These are phyloP conservation scores for Eleusine coracana DNA, from an alignment of 176 grass and related monocot genomes.

Conservation along the genomic window DNA sequence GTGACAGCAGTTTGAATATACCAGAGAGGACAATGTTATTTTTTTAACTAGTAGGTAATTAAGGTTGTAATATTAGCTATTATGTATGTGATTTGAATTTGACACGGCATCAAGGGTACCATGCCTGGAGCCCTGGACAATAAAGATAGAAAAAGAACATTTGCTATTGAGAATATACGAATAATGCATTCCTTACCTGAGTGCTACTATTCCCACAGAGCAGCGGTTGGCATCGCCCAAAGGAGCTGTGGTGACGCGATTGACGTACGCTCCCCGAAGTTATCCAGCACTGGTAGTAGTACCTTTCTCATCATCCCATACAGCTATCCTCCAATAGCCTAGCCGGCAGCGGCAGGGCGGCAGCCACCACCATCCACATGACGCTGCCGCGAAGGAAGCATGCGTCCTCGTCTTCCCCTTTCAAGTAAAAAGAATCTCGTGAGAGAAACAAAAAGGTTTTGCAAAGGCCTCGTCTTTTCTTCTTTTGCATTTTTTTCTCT, in stretches of 20 bases:
- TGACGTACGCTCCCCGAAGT: background rate
- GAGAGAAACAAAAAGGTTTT: background rate
- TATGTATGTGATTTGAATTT: background rate
- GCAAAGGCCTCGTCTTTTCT: background rate
- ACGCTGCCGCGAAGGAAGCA: slow-evolving; percentile 23
- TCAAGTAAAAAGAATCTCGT: slow-evolving; percentile 12
- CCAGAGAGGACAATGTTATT: background rate
- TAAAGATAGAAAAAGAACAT: background rate
- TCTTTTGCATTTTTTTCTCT: background rate
- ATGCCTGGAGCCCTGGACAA: background rate
- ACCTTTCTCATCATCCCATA: slow-evolving; percentile 23
- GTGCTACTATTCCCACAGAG: background rate
- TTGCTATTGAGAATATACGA: background rate
- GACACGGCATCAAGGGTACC: background rate
- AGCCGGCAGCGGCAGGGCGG: background rate
- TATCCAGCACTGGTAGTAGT: background rate
- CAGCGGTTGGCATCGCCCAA: background rate
- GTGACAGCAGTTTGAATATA: background rate
- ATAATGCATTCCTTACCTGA: background rate
- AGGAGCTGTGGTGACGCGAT: slow-evolving; percentile 8
- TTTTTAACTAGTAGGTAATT: background rate
- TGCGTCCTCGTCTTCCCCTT: slow-evolving; percentile 40
- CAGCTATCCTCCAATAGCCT: slow-evolving; percentile 23
- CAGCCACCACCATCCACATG: slow-evolving; percentile 13
- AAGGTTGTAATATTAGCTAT: background rate